Evolutionary conservation across 352 stramenopile species (phyloP).

Genomic region (Thalassiosira mediterranea): DNA sequence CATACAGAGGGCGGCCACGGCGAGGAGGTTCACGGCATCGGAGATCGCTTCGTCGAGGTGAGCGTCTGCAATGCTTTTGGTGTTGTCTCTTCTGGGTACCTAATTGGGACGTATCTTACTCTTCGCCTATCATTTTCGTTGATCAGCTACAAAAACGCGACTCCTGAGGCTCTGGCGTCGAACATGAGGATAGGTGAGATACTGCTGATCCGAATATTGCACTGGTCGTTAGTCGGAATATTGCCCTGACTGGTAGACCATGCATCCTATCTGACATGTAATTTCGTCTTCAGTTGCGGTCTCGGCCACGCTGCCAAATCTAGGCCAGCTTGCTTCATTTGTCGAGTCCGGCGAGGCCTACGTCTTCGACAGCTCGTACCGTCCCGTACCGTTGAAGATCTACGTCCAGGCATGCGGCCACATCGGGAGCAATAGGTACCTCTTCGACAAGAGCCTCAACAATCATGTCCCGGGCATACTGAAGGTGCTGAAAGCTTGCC

Average conservation of each 20-base stretch:
- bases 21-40: conserved; percentile 22
- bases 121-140: conserved; percentile 1
- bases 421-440: conserved; percentile 70
- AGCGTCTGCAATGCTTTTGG: conserved; percentile 7
- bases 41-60: conserved; percentile 65
- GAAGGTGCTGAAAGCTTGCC: no score
- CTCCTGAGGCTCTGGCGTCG: conserved; percentile 65
- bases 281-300: conserved; percentile 89
- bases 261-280: no score
- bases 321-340: conserved; percentile 94
- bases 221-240: no score
- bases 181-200: conserved; percentile 84
- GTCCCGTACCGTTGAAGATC: conserved; percentile 95
- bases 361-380: conserved; percentile 95
- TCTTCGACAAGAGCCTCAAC: conserved; percentile 77
- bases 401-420: conserved; percentile 67
- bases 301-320: conserved; percentile 96
- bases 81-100: neutral
- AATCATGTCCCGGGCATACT: conserved; percentile 72
- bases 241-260: no score
- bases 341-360: conserved; percentile 91
- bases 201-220: no score
- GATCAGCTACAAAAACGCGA: conserved; percentile 57
- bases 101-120: neutral
- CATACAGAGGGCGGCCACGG: conserved; percentile 66